Base-by-base conservation (phyloP, 2,329 filamentous ascomycete genomes). In the Domatiomyces globalis region DNA sequence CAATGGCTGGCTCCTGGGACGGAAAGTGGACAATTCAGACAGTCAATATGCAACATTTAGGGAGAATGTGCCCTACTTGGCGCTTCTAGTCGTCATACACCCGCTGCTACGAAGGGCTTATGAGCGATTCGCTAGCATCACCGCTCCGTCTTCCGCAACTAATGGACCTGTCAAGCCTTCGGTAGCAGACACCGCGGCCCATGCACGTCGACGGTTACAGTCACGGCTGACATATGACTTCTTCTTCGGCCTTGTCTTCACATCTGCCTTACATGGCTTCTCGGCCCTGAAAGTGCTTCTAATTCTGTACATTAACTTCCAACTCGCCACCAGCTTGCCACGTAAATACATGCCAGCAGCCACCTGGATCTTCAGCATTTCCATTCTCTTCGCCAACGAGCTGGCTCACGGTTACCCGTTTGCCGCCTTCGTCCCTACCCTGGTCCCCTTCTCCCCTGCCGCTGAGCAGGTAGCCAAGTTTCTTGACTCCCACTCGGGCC, bases 21-120 rank as follows among this genome's bases (percentile, higher is more conserved):
- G 90, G 53, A 87, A 87, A 75, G 87, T 96, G 56, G 92, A 98
- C 69, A 81, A 88, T 56, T 92, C 88, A 42, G 92, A 98, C 69
- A 68, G 77, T 29, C 92, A 98, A 67, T 98, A 96, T 68, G 73
- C 76, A 53, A 81, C 79, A 39, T 95, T 98, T 64, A 83, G 94
- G 58, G 73, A 77, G 55, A 96, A 96, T 63, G 75, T 96, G 39
- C 89, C 87, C 1, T 87, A 85, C 65, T 81, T 96, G 67, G 73
- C 79, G 7, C 59, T 81, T 8, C 77, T 96, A 5, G 70, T 96
- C 12, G 59, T 85, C 22, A 67, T 88, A 44, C 92, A 98, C 65
- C 90, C 89, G 1, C 65, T 94, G 2, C 69, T 90, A 53, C 83
- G 92, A 56, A 81, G 75, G 56, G 62, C 77, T 0, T 95, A 87